Conservation (phyloP, 2,329 filamentous ascomycete genomes). For the Penicillium sp. region DNA sequence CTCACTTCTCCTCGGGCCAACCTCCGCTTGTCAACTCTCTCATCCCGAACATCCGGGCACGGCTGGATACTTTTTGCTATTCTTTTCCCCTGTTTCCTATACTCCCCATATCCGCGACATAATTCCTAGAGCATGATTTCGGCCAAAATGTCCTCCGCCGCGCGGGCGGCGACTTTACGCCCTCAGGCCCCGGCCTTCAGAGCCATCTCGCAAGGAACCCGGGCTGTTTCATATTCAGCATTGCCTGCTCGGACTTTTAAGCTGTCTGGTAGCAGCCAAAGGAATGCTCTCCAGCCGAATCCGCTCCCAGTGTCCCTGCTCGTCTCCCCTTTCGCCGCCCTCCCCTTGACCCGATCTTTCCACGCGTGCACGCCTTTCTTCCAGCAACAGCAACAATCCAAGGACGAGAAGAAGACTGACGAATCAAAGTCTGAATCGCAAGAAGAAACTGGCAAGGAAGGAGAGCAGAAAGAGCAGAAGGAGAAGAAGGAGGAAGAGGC, state of each 20-base stretch:
- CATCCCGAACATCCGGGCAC: constrained; percentile 29
- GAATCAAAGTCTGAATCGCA: constrained; percentile 42
- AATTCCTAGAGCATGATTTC: constrained; percentile 42
- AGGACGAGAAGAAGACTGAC: constrained; percentile 42
- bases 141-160: constrained; percentile 40
- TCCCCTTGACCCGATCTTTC: constrained; percentile 42
- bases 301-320: constrained; percentile 32
- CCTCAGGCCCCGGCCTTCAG: constrained; percentile 37
- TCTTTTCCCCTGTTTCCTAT: constrained; percentile 6
- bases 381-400: constrained; percentile 39
- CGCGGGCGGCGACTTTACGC: constrained; percentile 41
- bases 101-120: neutral
- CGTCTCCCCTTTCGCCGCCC: constrained; percentile 38
- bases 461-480: constrained; percentile 53
- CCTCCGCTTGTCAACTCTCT: constrained; percentile 28
- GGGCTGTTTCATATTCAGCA: constrained; percentile 35
- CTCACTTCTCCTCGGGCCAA: constrained; percentile 30
- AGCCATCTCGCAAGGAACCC: constrained; percentile 37
- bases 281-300: constrained; percentile 40
- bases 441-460: constrained; percentile 44
- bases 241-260: constrained; percentile 41
- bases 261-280: constrained; percentile 15
- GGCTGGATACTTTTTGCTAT: constrained; percentile 18
- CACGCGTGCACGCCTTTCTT: constrained; percentile 36
- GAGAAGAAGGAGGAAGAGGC: constrained; percentile 64